Evolutionary conservation across 164 flowering plant genomes (phyloP), one percentile per base, ranked within the genome.

Genomic region (Dillenia suffruticosa): DNA sequence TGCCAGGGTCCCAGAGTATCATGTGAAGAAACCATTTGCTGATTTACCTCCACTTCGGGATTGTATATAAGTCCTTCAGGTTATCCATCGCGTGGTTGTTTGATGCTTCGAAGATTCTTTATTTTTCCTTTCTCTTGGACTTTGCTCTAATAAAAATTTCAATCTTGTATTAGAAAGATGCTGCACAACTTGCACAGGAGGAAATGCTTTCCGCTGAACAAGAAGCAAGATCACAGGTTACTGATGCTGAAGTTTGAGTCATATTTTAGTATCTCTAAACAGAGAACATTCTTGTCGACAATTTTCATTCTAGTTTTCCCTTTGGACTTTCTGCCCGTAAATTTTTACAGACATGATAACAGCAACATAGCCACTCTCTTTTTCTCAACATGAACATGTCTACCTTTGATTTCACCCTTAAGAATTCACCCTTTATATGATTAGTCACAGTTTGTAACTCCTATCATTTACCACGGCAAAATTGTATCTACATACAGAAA

Each of bases 151-250:
- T 19, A 63, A 14, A 61, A 49, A 10, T 50, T 26, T 12, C 51
- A 54, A 50, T 57, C 26, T 71, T 76, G 63, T 82, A 95, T 97
- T 86, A 78, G 55, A 95, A 95, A 77, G 99, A 95, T 83, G 97
- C 92, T 70, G 88, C 97, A 47, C 96, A 92, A 65, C 78, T 95
- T 58, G 99, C 98, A 67, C 75, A 88, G 15, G 90, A 92, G 83
- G 87, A 74, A 78, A 88, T 95, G 97, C 91, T 96, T 57, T 92
- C 98, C 19, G 82, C 98, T 45, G 99, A 95, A 61, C 83, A 92
- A 74, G 99, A 95, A 79, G 99, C 99, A 58, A 51, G 90, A 67
- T 95, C 99, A 63, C 92, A 82, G 99, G 99, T 95, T 57, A 24
- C 2, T 24, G 26, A 24, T 24, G 26, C 26, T 24, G 3, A 24